A percentile compares a stretch with the other conserved stretches of the same genome.
Evolutionary conservation across 257 asterid genomes (phyloP).

Genomic region (Phtheirospermum japonicum): DNA sequence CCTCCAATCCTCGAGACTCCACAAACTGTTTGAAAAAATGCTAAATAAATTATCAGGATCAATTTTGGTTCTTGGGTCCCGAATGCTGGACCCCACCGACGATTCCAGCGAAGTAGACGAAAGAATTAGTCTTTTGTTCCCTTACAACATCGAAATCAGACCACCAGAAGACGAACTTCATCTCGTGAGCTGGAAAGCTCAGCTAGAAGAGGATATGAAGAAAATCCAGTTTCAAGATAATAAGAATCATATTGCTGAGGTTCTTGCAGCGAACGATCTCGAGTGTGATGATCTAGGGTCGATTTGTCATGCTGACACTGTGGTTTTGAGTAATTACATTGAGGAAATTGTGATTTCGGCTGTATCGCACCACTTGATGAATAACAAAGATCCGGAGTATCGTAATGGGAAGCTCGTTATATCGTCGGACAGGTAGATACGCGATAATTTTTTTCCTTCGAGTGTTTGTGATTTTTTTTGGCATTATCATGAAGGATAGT

Average conservation of each 20-base stretch:
- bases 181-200: constrained; percentile 80
- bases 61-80: constrained; percentile 79
- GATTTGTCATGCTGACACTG: constrained; percentile 65
- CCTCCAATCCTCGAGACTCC: constrained; percentile 55
- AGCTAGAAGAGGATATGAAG: constrained; percentile 76
- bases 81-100: constrained; percentile 52
- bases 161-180: constrained; percentile 77
- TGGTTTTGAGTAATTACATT: constrained; percentile 60
- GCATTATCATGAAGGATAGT: no score
- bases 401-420: constrained; percentile 92
- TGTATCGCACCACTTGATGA: constrained; percentile 69
- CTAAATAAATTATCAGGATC: constrained; percentile 80
- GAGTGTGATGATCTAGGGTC: constrained; percentile 83
- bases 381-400: constrained; percentile 65
- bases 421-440: constrained; percentile 69
- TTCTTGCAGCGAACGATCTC: constrained; percentile 83
- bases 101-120: constrained; percentile 54
- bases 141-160: constrained; percentile 69
- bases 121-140: constrained; percentile 54
- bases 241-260: constrained; percentile 81
- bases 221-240: constrained; percentile 73
- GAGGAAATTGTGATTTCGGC: constrained; percentile 89
- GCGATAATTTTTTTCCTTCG: constrained; percentile 10
- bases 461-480: background rate
- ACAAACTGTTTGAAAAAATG: constrained; percentile 62